Evolutionary conservation across 2,329 filamentous ascomycete genomes (phyloP), one percentile per base, ranked within the genome.

Genomic region (Anisogramma anomala): DNA sequence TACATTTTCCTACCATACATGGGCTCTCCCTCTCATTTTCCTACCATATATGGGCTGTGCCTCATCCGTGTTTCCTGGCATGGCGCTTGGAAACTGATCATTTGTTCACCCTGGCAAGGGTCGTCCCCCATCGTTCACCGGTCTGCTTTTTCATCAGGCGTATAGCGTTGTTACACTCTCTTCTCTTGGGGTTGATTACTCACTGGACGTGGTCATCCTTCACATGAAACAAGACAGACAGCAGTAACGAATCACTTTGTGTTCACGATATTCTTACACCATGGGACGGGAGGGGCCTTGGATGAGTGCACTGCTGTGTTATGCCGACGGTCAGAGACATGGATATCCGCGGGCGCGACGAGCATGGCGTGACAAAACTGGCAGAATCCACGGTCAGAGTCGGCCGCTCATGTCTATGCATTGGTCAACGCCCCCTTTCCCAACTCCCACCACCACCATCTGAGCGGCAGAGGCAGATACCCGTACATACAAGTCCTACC

Each of bases 241-340:
- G 45, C 49, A 52, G 50, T 49, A 51, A 52, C 49, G 51, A 50
- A 47, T 40, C 48, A 47, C 36, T 41, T 38, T 52, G 45, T 50
- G 27, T 50, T 50, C 49, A 47, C 45, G 44, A 45, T 42, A 44
- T 31, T 39, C 41, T 41, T 43, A 40, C 42, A 37, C 34, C 14
- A 31, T 22, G 7, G n/a, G 11, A 35, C 9, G 31, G 11, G 28
- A 25, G 27, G 34, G 22, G 35, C 36, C 33, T 43, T 11, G 33
- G 30, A 40, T 34, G 43, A 28, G 28, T 15, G 20, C 27, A 27
- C 23, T 23, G 35, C 13, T 15, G 4, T 15, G 15, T 25, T 19
- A 9, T 13, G 19, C n/a, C 11, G 13, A 2, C 13, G 27, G 18
- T 20, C 7, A 26, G 25, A 27, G 20, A 26, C 25, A 26, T 28